Evolutionary conservation across 257 asterid genomes (phyloP), one percentile per base, ranked within the genome.

Genomic region (Osmanthus fragrans): DNA sequence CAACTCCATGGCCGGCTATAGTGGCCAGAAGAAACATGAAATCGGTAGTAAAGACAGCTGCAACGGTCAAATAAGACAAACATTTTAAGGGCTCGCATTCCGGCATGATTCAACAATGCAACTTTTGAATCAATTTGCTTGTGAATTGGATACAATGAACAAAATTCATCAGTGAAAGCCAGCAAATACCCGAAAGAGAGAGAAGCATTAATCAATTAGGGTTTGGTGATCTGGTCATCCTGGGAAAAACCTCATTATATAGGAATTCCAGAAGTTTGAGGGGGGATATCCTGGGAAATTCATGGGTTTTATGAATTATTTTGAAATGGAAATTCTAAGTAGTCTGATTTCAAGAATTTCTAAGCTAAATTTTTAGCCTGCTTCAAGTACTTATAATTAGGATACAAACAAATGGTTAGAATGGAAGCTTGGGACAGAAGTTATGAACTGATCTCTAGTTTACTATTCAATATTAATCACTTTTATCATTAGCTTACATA

Each of bases 1-100:
- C 96, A 27, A 54, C 78, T 7, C 82, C 87, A n/a, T 92, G 97
- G 73, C 94, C 96, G 3, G 82, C 83, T 4, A 89, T 88, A 8
- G 87, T 84, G 34, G 71, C 80, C 75, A 84, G 45, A 15, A 80
- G 40, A 51, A 73, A 80, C 51, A 75, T 25, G 9, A 74, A 84
- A 60, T 84, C 84, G 23, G 78, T 77, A 33, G 84, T 74, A 5
- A 73, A 15, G 29, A 80, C 32, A 16, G 76, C 75, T 33, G 80
- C 63, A 3, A 80, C n/a, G 10, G 79, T 60, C 77, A 84, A 78
- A 18, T 77, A 77, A 29, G 68, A 73, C 87, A 9, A 80, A 84
- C 80, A 80, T 77, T 47, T 73, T 77, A 39, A 80, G 73, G 23
- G 80, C 82, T 36, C 78, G 76, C 37, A 79, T 60, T 72, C 72